These are phyloP conservation scores for Termitomyces sp. DNA, from an alignment of 768 basidiomycete species.

Conservation along the genomic window DNA sequence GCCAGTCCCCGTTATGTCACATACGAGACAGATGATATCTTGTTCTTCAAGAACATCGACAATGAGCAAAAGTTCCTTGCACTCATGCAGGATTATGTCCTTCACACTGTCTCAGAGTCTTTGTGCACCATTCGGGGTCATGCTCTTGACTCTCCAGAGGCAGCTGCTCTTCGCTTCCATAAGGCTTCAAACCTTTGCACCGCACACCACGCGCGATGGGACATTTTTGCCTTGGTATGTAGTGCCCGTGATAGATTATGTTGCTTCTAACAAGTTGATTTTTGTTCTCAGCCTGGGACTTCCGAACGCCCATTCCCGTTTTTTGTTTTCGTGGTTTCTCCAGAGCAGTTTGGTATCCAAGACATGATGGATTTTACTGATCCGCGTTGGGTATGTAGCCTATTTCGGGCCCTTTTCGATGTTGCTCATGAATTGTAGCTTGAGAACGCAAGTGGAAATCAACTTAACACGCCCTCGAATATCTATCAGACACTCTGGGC, in stretches of 20 bases:
- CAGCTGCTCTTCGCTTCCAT: conserved; percentile 18
- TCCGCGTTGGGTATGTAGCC: conserved; percentile 16
- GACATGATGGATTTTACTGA: conserved; percentile 21
- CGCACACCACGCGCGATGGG: conserved; percentile 26
- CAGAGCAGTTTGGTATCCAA: conserved; percentile 22
- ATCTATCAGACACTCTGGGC: conserved; percentile 25
- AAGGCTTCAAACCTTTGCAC: conserved; percentile 18
- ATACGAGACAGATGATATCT: conserved; percentile 17
- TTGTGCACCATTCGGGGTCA: conserved; percentile 16
- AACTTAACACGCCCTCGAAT: conserved; percentile 14
- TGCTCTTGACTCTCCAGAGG: conserved; percentile 7
- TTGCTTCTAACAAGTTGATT: background rate
- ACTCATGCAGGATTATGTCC: conserved; percentile 20
- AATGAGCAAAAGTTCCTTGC: conserved; percentile 20
- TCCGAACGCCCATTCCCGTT: conserved; percentile 17
- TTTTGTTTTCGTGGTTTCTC: conserved; percentile 23
- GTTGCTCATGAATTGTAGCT: conserved; percentile 12
- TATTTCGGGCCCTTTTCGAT: background rate
- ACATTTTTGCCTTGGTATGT: conserved; percentile 24
- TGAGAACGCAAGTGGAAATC: conserved; percentile 11
- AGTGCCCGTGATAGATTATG: background rate
- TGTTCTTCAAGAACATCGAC: conserved; percentile 17
- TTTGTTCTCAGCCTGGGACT: conserved; percentile 13
- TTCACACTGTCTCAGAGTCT: conserved; percentile 20
- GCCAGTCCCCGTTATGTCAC: conserved; percentile 14